Percentiles rank a stretch among this genome's conserved stretches.
Evolutionary conservation across 805 yeast genomes (phyloP).

Genomic region (Saccharomycopsis vini): DNA sequence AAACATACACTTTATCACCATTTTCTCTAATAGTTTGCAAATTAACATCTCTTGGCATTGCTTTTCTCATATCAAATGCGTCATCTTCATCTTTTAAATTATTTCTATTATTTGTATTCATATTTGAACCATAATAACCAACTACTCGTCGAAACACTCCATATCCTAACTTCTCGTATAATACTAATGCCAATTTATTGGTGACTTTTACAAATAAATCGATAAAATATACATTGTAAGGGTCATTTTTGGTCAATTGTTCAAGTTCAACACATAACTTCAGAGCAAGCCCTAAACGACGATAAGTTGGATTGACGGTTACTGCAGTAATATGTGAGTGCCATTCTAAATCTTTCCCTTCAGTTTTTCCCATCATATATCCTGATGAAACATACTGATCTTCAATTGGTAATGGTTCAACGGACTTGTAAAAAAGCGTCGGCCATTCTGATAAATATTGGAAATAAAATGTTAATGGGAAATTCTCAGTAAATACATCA

Average conservation of each 20-base stretch:
- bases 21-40: constrained; percentile 45
- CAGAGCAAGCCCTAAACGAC: constrained; percentile 82
- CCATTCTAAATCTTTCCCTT: constrained; percentile 80
- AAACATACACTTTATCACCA: constrained; percentile 51
- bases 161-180: constrained; percentile 85
- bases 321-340: constrained; percentile 97
- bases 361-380: constrained; percentile 94
- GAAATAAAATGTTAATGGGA: constrained; percentile 72
- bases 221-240: constrained; percentile 73
- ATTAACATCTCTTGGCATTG: constrained; percentile 47
- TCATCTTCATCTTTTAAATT: constrained; percentile 59
- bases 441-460: constrained; percentile 87
- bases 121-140: constrained; percentile 70
- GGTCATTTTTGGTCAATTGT: constrained; percentile 64
- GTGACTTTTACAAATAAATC: constrained; percentile 90
- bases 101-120: constrained; percentile 28
- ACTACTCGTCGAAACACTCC: constrained; percentile 78
- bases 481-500: constrained; percentile 89
- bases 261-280: constrained; percentile 67
- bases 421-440: constrained; percentile 71
- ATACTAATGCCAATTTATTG: constrained; percentile 65
- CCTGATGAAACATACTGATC: constrained; percentile 36
- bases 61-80: constrained; percentile 81
- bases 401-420: constrained; percentile 25
- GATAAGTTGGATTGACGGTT: constrained; percentile 71